Evolutionary conservation across 345 rosid species (phyloP).

Genomic region (Populus nigra): DNA sequence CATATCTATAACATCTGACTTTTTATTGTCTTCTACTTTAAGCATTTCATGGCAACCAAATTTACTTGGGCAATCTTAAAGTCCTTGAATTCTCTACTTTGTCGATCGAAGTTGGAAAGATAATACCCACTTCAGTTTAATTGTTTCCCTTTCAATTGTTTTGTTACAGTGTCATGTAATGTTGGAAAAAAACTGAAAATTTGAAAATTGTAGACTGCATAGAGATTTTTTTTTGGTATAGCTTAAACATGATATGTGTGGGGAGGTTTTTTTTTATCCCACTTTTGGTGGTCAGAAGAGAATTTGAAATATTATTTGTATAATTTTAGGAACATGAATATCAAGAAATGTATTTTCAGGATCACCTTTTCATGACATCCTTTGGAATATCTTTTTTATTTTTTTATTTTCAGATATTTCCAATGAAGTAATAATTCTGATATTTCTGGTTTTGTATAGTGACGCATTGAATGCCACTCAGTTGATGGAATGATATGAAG

Average conservation of each 20-base stretch:
- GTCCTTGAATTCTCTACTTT: no score
- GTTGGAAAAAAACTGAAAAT: no score
- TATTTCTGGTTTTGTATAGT: background rate
- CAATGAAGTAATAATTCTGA: background rate
- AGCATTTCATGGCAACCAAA: background rate
- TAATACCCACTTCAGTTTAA: no score
- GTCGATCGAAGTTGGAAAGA: no score
- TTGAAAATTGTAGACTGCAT: no score
- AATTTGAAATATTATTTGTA: background rate
- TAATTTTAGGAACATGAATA: background rate
- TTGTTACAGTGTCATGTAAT: no score
- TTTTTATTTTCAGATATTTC: background rate
- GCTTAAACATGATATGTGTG: no score
- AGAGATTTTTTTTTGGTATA: no score
- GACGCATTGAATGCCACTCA: background rate
- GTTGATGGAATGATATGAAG: conserved; percentile 13
- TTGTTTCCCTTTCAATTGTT: no score
- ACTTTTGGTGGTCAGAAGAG: background rate
- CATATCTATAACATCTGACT: background rate
- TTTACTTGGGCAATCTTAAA: no score
- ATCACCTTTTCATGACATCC: background rate
- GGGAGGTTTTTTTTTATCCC: background rate
- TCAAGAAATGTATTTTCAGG: background rate
- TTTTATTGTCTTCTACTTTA: background rate
- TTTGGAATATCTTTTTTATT: background rate